Conservation (phyloP, 2,329 filamentous ascomycete genomes). For the Arthroderma sp. region DNA sequence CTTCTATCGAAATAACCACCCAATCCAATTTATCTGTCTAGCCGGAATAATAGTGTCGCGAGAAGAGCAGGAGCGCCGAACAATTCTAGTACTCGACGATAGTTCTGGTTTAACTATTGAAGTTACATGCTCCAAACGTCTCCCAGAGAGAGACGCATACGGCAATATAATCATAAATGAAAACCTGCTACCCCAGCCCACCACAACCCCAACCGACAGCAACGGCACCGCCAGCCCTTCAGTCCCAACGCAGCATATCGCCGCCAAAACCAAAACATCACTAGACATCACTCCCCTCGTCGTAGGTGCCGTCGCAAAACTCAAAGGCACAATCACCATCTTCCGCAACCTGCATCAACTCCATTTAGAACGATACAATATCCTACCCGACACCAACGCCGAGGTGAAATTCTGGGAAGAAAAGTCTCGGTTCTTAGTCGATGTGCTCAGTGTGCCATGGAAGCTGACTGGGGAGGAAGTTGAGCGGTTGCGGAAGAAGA, state of each 20-base stretch:
- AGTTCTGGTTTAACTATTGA: constrained; percentile 47
- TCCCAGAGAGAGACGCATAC: too few species aligned
- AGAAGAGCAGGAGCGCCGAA: constrained; percentile 40
- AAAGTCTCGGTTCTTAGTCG: constrained; percentile 35
- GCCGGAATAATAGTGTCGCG: constrained; percentile 55
- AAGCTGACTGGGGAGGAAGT: constrained; percentile 32
- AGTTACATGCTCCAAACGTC: constrained; percentile 32
- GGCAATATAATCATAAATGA: too few species aligned
- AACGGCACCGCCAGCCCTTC: constrained; percentile 12
- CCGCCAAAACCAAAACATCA: constrained; percentile 16
- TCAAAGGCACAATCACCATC: constrained; percentile 42
- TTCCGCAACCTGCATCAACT: constrained; percentile 42
- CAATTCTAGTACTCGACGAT: constrained; percentile 46
- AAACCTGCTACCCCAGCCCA: background rate
- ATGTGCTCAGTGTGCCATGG: constrained; percentile 43
- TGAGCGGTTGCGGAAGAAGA: constrained; percentile 28
- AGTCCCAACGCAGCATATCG: background rate
- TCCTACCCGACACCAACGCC: constrained; percentile 39
- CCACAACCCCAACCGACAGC: background rate
- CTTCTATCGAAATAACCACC: constrained; percentile 59
- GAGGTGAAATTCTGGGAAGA: constrained; percentile 43
- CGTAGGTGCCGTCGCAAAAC: constrained; percentile 40
- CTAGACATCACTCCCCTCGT: constrained; percentile 35
- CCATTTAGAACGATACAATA: constrained; percentile 38
- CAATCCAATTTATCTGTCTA: constrained; percentile 61